Base-by-base conservation (phyloP, 2,329 filamentous ascomycete genomes). In the Pseudocercospora cruenta region DNA sequence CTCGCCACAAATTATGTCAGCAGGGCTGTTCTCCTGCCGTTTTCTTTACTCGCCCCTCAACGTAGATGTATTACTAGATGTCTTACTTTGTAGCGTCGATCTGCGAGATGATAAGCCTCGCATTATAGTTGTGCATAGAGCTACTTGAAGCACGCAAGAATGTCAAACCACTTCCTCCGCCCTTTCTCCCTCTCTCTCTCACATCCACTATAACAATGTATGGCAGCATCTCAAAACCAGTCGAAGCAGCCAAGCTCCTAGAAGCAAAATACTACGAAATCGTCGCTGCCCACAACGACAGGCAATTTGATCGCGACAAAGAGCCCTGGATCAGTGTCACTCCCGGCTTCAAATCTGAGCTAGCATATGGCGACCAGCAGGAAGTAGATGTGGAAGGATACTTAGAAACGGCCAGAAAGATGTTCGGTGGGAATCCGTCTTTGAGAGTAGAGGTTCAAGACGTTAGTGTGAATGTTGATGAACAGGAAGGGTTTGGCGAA, bases 381-480 rank as follows among this genome's bases (percentile, higher is more conserved):
- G 54, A 58, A 28, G 54, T 33, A 24, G 33, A 58, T 21, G 28
- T 58, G 26, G 54, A 58, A 14, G 54, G 33, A 16, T 58, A 58
- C 33, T 21, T 39, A 10, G 54, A 58, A 28, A 21, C 19, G 10
- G 54, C 28, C n/a, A 58, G 33, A 22, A 33, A 21, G 5, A 58
- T 58, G 28, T 58, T 58, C 22, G 54, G 54, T 2, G 54, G 54
- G 9, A 16, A 58, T 12, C 54, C 28, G 1, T n/a, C 4, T 16
- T 14, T 36, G 6, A 24, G 54, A 33, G 16, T 21, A 12, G 54
- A 58, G 4, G 26, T 58, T 12, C 54, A 33, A 31, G 54, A 58
- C 14, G 16, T 58, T 4, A 58, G 54, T 28, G 33, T 58, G 26
- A 36, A 58, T 9, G 33, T 58, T 10, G 54, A 58, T 33, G 54